Percentiles rank a stretch among this genome's conserved stretches.
Evolutionary conservation across 345 rosid species (phyloP).

Genomic region (Hirschfeldia incana): DNA sequence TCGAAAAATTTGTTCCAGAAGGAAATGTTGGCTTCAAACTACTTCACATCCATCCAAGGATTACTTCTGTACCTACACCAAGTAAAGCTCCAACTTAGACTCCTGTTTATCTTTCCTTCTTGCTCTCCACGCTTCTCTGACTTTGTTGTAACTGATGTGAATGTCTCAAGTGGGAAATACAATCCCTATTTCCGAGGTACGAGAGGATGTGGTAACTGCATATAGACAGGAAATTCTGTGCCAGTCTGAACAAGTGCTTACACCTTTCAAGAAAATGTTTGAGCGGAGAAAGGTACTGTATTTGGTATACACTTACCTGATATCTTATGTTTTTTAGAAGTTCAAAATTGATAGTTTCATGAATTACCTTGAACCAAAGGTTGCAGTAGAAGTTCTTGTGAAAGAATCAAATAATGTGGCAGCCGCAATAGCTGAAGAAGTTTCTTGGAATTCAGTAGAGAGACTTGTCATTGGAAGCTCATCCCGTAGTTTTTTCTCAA

Average conservation of each 20-base stretch:
- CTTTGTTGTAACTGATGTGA: conserved; percentile 9
- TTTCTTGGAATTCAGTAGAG: conserved; percentile 43
- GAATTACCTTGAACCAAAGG: conserved; percentile 37
- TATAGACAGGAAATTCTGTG: conserved; percentile 72
- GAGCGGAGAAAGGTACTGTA: conserved; percentile 39
- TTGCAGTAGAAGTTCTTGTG: conserved; percentile 53
- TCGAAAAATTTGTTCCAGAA: conserved; percentile 54
- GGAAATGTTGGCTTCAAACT: conserved; percentile 59
- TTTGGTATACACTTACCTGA: background rate
- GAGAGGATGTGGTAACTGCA: conserved; percentile 77
- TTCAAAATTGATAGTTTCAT: background rate
- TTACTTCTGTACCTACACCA: conserved; percentile 78
- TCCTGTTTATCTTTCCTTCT: conserved; percentile 21
- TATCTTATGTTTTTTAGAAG: too few relatives aligned
- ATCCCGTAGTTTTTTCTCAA: conserved; percentile 55
- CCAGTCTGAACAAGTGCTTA: conserved; percentile 57
- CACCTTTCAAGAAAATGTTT: conserved; percentile 61
- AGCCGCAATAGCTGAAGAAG: conserved; percentile 66
- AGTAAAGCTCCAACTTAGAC: conserved; percentile 51
- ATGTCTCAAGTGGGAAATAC: conserved; percentile 61
- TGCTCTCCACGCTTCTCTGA: background rate
- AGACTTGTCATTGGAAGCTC: conserved; percentile 87
- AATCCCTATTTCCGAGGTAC: conserved; percentile 75
- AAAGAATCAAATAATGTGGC: conserved; percentile 70
- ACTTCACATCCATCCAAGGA: conserved; percentile 65